These are phyloP conservation scores for Viola odorata DNA, from an alignment of 345 rosid species.

Conservation along the genomic window DNA sequence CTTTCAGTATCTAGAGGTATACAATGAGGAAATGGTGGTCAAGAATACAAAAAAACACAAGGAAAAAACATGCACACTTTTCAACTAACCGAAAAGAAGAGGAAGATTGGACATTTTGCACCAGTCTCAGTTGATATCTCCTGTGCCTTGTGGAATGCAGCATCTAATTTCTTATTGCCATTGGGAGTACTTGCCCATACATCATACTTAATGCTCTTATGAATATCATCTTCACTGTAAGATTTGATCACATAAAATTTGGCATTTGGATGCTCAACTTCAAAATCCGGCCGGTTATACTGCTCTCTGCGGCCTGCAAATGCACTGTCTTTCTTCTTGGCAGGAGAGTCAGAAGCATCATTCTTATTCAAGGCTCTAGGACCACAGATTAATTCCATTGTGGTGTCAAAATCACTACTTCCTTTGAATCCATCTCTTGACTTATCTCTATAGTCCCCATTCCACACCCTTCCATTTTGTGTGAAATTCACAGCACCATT, in stretches of 20 bases:
- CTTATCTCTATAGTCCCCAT: slow-evolving; percentile 36
- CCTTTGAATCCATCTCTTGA: slow-evolving; percentile 27
- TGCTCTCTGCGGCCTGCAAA: slow-evolving; percentile 32
- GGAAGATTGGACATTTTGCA: slow-evolving; percentile 55
- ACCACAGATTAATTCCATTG: slow-evolving; percentile 57
- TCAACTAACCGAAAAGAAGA: slow-evolving; percentile 62
- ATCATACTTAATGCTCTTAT: slow-evolving; percentile 63
- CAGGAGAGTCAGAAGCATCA: slow-evolving; percentile 35
- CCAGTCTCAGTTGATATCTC: slow-evolving; percentile 35
- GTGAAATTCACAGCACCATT: slow-evolving; percentile 32
- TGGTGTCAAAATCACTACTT: slow-evolving; percentile 34
- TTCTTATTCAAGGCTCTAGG: slow-evolving; percentile 46
- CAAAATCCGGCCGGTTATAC: slow-evolving; percentile 53
- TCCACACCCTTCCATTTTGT: slow-evolving; percentile 36
- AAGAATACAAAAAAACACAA: neutral
- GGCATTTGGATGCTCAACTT: slow-evolving; percentile 44
- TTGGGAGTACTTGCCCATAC: slow-evolving; percentile 74
- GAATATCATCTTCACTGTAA: slow-evolving; percentile 75
- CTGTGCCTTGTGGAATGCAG: slow-evolving; percentile 49
- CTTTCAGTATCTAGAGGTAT: neutral
- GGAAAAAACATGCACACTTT: neutral
- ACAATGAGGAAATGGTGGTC: neutral
- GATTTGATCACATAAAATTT: slow-evolving; percentile 71
- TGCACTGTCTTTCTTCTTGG: slow-evolving; percentile 34
- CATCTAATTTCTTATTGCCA: slow-evolving; percentile 74